A percentile compares a stretch with the other conserved stretches of the same genome.
These are phyloP conservation scores for Lactifluus hygrophoroides DNA, from an alignment of 768 basidiomycete species.

Conservation along the genomic window DNA sequence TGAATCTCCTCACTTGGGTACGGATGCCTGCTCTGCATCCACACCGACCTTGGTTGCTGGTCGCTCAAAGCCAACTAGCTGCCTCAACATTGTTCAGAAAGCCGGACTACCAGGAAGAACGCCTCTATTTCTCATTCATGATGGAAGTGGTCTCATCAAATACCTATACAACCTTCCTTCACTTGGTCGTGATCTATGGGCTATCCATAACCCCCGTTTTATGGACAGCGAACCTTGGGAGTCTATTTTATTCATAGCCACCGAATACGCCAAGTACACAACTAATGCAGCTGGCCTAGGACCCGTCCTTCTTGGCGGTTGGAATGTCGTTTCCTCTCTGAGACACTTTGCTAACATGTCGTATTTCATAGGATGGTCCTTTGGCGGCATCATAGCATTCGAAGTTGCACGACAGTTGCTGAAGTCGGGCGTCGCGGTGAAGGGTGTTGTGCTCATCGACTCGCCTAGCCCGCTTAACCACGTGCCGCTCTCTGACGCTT, in stretches of 20 bases:
- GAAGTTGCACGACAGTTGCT: slow-evolving; percentile 49
- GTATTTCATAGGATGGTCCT: slow-evolving; percentile 56
- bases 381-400: slow-evolving; percentile 66
- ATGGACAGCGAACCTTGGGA: slow-evolving; percentile 38
- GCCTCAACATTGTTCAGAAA: slow-evolving; percentile 30
- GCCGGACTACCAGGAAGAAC: slow-evolving; percentile 15
- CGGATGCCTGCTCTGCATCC: neutral
- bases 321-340: slow-evolving; percentile 12
- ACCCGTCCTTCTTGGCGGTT: slow-evolving; percentile 52
- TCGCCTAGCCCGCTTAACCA: slow-evolving; percentile 50
- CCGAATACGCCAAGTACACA: slow-evolving; percentile 36
- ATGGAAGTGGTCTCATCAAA: slow-evolving; percentile 56
- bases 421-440: slow-evolving; percentile 35
- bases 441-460: slow-evolving; percentile 60
- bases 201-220: slow-evolving; percentile 49
- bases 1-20: neutral
- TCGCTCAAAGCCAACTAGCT: neutral
- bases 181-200: slow-evolving; percentile 50
- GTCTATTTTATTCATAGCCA: slow-evolving; percentile 44
- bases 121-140: slow-evolving; percentile 63
- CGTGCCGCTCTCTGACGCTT: slow-evolving; percentile 40
- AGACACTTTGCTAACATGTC: neutral
- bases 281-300: slow-evolving; percentile 31
- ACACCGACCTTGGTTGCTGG: too few relatives aligned
- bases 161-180: slow-evolving; percentile 41